Evolutionary conservation across 2,329 filamentous ascomycete species (phyloP).

Genomic region (Xylariaceae sp.): DNA sequence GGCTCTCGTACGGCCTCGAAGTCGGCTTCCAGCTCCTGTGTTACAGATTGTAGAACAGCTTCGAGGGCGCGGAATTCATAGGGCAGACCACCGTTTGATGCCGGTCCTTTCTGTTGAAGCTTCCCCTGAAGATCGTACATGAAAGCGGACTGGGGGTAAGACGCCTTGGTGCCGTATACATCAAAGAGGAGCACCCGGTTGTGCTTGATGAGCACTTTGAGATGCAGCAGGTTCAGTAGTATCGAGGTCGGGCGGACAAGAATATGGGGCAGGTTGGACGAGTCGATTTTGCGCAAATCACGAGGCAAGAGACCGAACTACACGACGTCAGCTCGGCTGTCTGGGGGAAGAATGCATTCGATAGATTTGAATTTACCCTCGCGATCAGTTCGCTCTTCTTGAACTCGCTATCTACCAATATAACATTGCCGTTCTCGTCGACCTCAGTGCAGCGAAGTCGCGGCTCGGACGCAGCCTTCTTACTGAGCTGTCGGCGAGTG

Average conservation of each 20-base stretch:
- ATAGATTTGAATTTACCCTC: conserved; percentile 54
- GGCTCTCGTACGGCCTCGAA: conserved; percentile 92
- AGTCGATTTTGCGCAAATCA: conserved; percentile 96
- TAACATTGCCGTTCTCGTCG: conserved; percentile 85
- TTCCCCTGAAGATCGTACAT: conserved; percentile 97
- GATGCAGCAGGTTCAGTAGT: conserved; percentile 90
- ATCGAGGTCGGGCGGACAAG: conserved; percentile 90
- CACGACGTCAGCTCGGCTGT: conserved; percentile 13
- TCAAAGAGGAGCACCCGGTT: conserved; percentile 94
- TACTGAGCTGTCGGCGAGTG: conserved; percentile 62
- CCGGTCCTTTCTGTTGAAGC: conserved; percentile 69
- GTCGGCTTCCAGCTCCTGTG: conserved; percentile 84
- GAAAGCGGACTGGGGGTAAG: conserved; percentile 92
- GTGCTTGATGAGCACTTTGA: conserved; percentile 91
- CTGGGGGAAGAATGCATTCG: background rate
- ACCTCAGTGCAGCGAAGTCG: conserved; percentile 91
- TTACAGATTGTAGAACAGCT: conserved; percentile 90
- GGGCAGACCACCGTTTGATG: conserved; percentile 62
- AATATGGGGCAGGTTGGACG: conserved; percentile 90
- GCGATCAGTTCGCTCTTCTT: conserved; percentile 97
- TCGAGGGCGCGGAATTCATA: conserved; percentile 97
- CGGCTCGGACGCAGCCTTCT: conserved; percentile 77
- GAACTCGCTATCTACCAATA: conserved; percentile 89
- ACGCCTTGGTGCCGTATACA: conserved; percentile 89
- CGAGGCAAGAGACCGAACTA: conserved; percentile 89